Percentiles rank a stretch among this genome's conserved stretches.
Evolutionary conservation across 1,284 basidiomycete species (phyloP).

Genomic region (Sphaerobolus stellatus): DNA sequence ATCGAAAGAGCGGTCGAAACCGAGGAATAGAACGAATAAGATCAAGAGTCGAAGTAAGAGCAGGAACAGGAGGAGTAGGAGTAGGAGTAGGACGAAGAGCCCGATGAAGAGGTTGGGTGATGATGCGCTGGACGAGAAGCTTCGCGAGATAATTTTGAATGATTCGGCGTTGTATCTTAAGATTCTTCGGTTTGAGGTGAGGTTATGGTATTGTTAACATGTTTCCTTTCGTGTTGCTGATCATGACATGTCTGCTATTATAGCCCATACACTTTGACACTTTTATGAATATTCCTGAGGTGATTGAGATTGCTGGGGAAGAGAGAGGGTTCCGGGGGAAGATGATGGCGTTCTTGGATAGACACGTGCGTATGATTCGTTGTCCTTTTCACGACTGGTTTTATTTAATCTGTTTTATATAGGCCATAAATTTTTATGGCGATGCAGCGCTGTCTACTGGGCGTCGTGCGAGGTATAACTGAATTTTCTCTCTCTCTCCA

Average conservation of each 20-base stretch:
- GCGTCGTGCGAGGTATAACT: no score
- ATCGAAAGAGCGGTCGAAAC: no score
- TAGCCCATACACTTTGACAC: slow-evolving; percentile 62
- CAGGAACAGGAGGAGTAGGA: not conserved
- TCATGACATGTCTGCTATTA: no score
- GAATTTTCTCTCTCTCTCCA: no score
- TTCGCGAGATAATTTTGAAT: slow-evolving; percentile 43
- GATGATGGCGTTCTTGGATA: slow-evolving; percentile 56
- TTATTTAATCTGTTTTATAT: not conserved
- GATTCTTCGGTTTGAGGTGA: slow-evolving; percentile 64
- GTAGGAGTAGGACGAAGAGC: no score
- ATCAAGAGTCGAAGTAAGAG: slow-evolving; percentile 7
- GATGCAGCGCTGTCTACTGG: slow-evolving; percentile 11
- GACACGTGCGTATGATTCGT: slow-evolving; percentile 45
- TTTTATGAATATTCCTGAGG: slow-evolving; percentile 42
- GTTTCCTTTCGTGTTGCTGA: no score
- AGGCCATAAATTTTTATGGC: slow-evolving; percentile 56
- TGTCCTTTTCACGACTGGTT: no score
- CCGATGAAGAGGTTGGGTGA: slow-evolving; percentile 24
- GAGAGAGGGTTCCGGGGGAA: slow-evolving; percentile 39
- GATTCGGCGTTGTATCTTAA: slow-evolving; percentile 50
- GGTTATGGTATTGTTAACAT: no score
- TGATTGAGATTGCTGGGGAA: slow-evolving; percentile 31
- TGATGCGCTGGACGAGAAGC: slow-evolving; percentile 26
- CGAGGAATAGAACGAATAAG: no score